Conservation (phyloP, 2,329 filamentous ascomycete species). For the Colletotrichum tamarilloi region DNA sequence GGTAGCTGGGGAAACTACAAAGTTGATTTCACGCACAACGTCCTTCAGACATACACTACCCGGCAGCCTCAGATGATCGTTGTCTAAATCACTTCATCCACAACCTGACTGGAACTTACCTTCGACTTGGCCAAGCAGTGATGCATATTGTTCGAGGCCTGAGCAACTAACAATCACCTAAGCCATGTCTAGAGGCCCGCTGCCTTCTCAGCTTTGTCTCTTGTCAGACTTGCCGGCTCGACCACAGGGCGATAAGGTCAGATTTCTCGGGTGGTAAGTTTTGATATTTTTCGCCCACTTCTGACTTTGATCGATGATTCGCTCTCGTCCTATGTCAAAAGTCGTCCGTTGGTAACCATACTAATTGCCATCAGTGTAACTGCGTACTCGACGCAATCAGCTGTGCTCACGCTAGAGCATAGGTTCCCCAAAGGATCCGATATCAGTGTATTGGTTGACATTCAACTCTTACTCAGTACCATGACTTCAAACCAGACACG, state of each 20-base stretch:
- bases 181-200: slow-evolving; percentile 67
- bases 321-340: neutral
- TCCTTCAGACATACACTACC: neutral
- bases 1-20: too few relatives aligned
- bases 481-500: slow-evolving; percentile 72
- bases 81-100: neutral
- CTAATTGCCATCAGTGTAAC: slow-evolving; percentile 56
- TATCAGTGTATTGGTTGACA: slow-evolving; percentile 71
- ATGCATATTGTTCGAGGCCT: neutral
- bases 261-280: slow-evolving; percentile 88
- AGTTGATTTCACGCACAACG: too few relatives aligned
- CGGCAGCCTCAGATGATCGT: neutral
- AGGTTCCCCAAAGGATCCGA: slow-evolving; percentile 62
- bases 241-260: slow-evolving; percentile 78
- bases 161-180: neutral
- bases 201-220: slow-evolving; percentile 73
- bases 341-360: neutral
- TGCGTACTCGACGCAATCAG: slow-evolving; percentile 64
- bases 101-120: too few relatives aligned
- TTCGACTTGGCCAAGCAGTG: neutral
- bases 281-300: slow-evolving; percentile 3
- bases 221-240: slow-evolving; percentile 68
- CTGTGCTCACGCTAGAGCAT: slow-evolving; percentile 75
- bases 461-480: slow-evolving; percentile 75
- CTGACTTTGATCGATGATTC: neutral